Conservation (phyloP, 1,284 basidiomycete genomes). For the Ganoderma multipileum region DNA sequence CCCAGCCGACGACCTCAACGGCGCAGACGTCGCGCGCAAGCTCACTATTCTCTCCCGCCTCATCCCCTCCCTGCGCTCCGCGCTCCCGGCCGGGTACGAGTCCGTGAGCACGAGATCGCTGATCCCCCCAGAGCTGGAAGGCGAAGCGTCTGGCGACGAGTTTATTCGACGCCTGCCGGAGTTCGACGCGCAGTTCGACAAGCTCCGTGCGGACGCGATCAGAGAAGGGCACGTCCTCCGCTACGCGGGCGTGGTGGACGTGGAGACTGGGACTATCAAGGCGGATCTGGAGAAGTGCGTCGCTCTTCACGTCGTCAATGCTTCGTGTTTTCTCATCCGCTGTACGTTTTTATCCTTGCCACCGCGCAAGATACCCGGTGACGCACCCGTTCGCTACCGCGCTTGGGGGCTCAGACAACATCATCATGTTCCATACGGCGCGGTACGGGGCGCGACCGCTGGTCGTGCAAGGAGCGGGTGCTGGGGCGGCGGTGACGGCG, state of each 20-base stretch:
- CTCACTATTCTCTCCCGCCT: constrained; percentile 93
- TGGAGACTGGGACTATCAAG: constrained; percentile 75
- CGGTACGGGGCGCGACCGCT: constrained; percentile 86
- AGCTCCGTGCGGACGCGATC: constrained; percentile 79
- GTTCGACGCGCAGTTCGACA: constrained; percentile 85
- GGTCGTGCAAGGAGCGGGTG: constrained; percentile 94
- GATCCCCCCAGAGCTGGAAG: constrained; percentile 79
- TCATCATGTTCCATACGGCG: constrained; percentile 96
- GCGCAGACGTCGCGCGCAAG: constrained; percentile 96
- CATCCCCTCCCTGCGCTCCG: constrained; percentile 61
- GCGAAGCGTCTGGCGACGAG: constrained; percentile 76
- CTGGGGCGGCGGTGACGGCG: constrained; percentile 96
- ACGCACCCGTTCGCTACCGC: constrained; percentile 96
- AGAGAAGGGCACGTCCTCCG: constrained; percentile 85
- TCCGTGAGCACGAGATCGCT: constrained; percentile 89
- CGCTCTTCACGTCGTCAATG: not conserved
- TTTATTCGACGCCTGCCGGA: constrained; percentile 85
- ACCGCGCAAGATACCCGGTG: constrained; percentile 73
- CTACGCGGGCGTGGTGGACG: constrained; percentile 96
- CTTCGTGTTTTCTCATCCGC: constrained; percentile 1
- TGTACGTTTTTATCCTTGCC: not conserved
- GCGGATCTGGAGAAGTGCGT: constrained; percentile 87
- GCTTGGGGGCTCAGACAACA: constrained; percentile 96
- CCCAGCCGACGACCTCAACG: constrained; percentile 95
- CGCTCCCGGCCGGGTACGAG: constrained; percentile 73